phyloP scores from a whole-genome alignment of 495 filamentous ascomycete genomes.

The Penicillium paxilli region DNA sequence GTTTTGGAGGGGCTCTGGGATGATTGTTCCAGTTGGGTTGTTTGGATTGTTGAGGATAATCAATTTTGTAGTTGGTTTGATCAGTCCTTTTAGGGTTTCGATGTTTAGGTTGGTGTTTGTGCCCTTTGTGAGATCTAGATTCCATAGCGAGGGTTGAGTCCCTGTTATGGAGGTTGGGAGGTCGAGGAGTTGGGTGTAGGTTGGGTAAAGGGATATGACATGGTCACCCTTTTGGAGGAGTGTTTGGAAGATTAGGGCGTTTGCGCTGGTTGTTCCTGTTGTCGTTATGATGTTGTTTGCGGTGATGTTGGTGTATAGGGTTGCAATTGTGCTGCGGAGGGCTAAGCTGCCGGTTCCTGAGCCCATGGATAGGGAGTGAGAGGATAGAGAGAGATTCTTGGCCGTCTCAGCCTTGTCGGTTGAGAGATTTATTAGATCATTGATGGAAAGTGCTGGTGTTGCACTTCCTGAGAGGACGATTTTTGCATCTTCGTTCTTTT shows the following conservation, averaged over 20 bases:
- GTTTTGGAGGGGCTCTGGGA: background rate
- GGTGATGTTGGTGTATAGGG: conserved; percentile 2
- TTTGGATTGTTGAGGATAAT: conserved; percentile 19
- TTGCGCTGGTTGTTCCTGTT: conserved; percentile 14
- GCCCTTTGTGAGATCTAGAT: conserved; percentile 1
- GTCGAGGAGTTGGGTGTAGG: conserved; percentile 10
- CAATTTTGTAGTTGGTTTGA: conserved; percentile 14
- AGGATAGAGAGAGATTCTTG: conserved; percentile 1
- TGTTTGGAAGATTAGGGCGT: conserved; percentile 12
- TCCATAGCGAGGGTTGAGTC: conserved; percentile 10
- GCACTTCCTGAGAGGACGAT: conserved; percentile 6
- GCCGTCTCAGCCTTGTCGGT: conserved; percentile 7
- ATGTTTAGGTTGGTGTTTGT: background rate
- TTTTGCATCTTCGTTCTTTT: background rate
- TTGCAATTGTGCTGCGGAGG: conserved; percentile 11
- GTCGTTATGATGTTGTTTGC: conserved; percentile 12
- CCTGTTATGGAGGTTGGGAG: conserved; percentile 6
- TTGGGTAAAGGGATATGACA: conserved; percentile 16
- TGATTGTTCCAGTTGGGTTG: conserved; percentile 10
- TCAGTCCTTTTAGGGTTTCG: background rate
- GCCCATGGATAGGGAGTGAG: background rate
- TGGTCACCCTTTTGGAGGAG: conserved; percentile 9
- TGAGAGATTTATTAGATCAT: conserved; percentile 12
- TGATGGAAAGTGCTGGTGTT: conserved; percentile 4
- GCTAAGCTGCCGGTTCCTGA: conserved; percentile 2